Evolutionary conservation across 73 alveolate species (phyloP).

Genomic region (Urostyla sp.): DNA sequence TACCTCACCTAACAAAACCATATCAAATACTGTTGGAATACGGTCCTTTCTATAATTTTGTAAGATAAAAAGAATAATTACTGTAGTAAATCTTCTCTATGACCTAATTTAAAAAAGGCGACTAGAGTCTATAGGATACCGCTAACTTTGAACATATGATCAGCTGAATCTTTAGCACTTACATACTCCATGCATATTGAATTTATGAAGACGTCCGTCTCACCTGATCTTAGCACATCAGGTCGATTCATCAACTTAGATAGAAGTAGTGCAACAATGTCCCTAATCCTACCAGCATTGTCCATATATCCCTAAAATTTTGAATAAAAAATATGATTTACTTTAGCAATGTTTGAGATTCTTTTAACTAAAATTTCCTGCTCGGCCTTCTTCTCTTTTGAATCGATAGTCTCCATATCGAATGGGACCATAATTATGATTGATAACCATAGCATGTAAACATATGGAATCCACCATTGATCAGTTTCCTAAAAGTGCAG

Average conservation of each 20-base stretch:
- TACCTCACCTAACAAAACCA: conserved; percentile 42
- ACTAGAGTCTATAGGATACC: conserved; percentile 71
- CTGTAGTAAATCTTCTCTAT: conserved; percentile 63
- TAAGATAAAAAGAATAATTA: conserved; percentile 12
- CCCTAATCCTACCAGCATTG: conserved; percentile 71
- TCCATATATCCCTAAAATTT: conserved; percentile 29
- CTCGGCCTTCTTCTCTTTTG: conserved; percentile 55
- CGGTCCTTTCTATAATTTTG: too few relatives aligned
- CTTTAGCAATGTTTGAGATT: conserved; percentile 61
- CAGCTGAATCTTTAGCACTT: conserved; percentile 52
- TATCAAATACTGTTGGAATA: conserved; percentile 39
- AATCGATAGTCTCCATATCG: conserved; percentile 93
- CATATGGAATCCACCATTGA: conserved; percentile 90
- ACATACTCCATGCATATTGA: conserved; percentile 57
- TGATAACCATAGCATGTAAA: conserved; percentile 94
- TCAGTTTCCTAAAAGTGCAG: conserved; percentile 78
- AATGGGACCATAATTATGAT: conserved; percentile 97
- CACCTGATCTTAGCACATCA: conserved; percentile 78
- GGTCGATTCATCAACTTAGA: conserved; percentile 88
- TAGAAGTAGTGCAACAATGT: conserved; percentile 69
- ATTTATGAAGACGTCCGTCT: conserved; percentile 71
- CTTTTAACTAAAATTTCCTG: conserved; percentile 67
- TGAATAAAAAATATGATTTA: conserved; percentile 18
- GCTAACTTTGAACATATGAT: conserved; percentile 64
- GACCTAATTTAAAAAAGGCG: conserved; percentile 73